Base-by-base conservation (phyloP, 768 basidiomycete genomes). In the Tylopilus subfusipes region DNA sequence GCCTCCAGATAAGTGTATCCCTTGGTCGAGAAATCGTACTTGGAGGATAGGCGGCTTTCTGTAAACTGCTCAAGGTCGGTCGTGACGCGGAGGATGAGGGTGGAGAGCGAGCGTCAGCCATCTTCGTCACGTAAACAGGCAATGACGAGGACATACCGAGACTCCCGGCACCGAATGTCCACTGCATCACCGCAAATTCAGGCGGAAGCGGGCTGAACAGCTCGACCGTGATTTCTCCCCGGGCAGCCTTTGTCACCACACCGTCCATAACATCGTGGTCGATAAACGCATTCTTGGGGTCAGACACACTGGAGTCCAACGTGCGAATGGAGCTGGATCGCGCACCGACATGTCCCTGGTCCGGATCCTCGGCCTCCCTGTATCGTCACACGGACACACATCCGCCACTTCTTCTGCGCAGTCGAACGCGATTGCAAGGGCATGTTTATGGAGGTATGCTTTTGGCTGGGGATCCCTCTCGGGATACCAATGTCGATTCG, bases 391-490 rank as follows among this genome's bases (percentile, higher is more conserved):
- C 9, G 84, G 84, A 63, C 84, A 87, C 59, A 79, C 77, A 54
- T 85, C 83, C 2, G 78, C 78, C 6, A 84, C 85, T 60, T 86
- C 85, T 58, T 87, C 84, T 2, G 82, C 82, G 13, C 82, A 76
- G 55, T 86, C 85, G 53, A 84, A 84, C 1, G 77, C 78, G 27
- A 86, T 74, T 7, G 77, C 79, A 1, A 86, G 73, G 0, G 80
- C 78, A 31, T 83, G 77, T 48, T 80, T 81, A 58, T 80, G 79
- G 1, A 76, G 77, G 60, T 86, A 82, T n/a, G 65, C 62, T 1
- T n/a, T 62, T 64, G 14, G 66, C 61, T 5, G 65, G 52, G 4
- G 67, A 57, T 50, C 42, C 44, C 68, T 52, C 53, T 63, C 62
- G 51, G 55, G 58, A 56, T 5, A 30, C 52, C 2, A 56, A 52